A percentile compares a stretch with the other conserved stretches of the same genome.
These are phyloP conservation scores for Lentinula sp. DNA, from an alignment of 768 basidiomycete genomes.

Conservation along the genomic window DNA sequence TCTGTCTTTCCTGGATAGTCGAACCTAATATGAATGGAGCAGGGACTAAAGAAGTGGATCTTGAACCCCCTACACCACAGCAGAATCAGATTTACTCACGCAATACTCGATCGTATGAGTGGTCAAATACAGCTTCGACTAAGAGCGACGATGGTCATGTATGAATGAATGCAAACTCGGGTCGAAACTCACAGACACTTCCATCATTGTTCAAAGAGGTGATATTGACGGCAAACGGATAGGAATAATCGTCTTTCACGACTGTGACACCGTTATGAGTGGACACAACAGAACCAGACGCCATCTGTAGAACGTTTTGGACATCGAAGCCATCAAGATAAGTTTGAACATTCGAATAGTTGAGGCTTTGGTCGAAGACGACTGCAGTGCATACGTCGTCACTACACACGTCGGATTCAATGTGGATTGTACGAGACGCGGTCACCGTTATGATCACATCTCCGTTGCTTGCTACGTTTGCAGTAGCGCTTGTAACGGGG, in stretches of 20 bases:
- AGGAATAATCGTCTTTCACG: constrained; percentile 36
- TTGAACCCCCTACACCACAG: neutral
- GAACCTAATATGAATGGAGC: constrained; percentile 54
- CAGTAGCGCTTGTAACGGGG: constrained; percentile 44
- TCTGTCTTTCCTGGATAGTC: constrained; percentile 53
- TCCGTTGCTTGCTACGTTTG: constrained; percentile 30
- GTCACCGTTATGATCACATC: constrained; percentile 58
- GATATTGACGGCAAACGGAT: constrained; percentile 41
- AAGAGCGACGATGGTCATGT: neutral
- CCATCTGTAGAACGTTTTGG: constrained; percentile 36
- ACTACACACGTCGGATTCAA: constrained; percentile 54
- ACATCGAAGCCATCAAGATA: constrained; percentile 42
- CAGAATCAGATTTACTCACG: neutral
- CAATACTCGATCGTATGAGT: constrained; percentile 58
- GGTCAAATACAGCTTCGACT: constrained; percentile 57
- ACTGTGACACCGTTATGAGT: constrained; percentile 34
- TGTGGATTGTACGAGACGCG: constrained; percentile 50
- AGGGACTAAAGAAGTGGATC: constrained; percentile 24
- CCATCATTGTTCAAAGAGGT: constrained; percentile 26
- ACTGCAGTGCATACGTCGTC: constrained; percentile 60
- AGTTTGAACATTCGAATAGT: constrained; percentile 58
- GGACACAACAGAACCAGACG: constrained; percentile 29
- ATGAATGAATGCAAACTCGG: neutral
- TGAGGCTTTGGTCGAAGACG: constrained; percentile 53
- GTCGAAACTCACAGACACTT: constrained; percentile 26